Percentiles rank a stretch among this genome's conserved stretches.
Evolutionary conservation across 192 early-diverging fungal species (phyloP).

Genomic region (Linnemannia hyalina): DNA sequence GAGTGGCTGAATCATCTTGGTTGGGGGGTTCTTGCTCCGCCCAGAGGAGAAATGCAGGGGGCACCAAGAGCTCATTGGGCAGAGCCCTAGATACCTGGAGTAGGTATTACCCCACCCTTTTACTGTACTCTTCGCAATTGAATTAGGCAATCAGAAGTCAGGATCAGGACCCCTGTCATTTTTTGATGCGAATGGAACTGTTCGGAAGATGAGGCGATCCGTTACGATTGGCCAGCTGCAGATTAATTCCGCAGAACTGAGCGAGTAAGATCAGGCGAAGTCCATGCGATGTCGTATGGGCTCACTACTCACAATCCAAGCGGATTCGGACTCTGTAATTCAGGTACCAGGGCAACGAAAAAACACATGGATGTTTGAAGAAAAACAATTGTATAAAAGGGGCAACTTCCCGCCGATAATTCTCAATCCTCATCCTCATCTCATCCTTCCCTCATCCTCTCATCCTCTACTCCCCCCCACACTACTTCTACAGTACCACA

Average conservation of each 20-base stretch:
- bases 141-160: neutral
- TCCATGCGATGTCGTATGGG: neutral
- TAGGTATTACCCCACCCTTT: neutral
- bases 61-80: constrained; percentile 23
- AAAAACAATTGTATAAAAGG: constrained; percentile 10
- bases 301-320: neutral
- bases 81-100: neutral
- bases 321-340: neutral
- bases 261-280: neutral
- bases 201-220: neutral
- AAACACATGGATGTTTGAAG: neutral
- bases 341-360: neutral
- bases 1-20: neutral
- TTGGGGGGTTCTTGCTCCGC: neutral
- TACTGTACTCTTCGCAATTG: neutral
- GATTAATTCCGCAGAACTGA: neutral
- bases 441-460: constrained; percentile 9
- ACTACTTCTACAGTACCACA: constrained; percentile 4
- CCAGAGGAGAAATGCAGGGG: constrained; percentile 22
- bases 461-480: neutral
- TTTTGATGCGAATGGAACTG: neutral
- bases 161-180: neutral
- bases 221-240: neutral
- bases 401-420: neutral
- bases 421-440: constrained; percentile 3